Evolutionary conservation across 352 stramenopile genomes (phyloP), one percentile per base, ranked within the genome.

Genomic region (Lagenidium giganteum): DNA sequence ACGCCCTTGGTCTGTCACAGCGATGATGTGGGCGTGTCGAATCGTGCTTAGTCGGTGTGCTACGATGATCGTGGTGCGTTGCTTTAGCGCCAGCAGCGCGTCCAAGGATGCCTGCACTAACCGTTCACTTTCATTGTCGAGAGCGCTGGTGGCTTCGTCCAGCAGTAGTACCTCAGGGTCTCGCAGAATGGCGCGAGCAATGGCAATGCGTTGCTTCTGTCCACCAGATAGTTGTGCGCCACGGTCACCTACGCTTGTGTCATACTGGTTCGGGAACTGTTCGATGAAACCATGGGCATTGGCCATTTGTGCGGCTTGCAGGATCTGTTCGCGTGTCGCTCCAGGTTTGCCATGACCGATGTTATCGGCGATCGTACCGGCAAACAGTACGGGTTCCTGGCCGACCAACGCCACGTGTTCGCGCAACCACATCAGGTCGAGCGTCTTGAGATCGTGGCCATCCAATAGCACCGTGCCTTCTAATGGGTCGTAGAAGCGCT

Each of bases 181-280:
- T 14, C 72, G 77, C 2, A 97, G 49, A 14, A 96, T 78, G 24
- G 87, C 89, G 7, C 90, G 64, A 9, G 92, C 93, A 16, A 98
- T 83, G 37, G 87, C 83, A 17, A 96, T 67, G 29, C 84, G 61
- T 61, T 93, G 78, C 57, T 97, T 94, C 57, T 98, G 93, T 22
- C 93, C 93, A 29, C 87, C 89, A 16, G 61, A 87, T 1, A 98
- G 61, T 53, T 92, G 77, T 18, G 88, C 72, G 26, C 86, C 90
- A 18, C 77, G 56, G 38, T 97, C 87, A 11, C 88, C 90, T 21
- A 94, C 77, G 33, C 82, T 44, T 9, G 89, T 97, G 40, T 95
- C 64, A 41, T 94, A 90, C 14, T 63, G 60, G 5, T 86, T 50
- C 8, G 87, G 79, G 42, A 97, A 89, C 2, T 33, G 38, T 8